phyloP scores from a whole-genome alignment of 768 basidiomycete species.

The Lactifluus pinguis region DNA sequence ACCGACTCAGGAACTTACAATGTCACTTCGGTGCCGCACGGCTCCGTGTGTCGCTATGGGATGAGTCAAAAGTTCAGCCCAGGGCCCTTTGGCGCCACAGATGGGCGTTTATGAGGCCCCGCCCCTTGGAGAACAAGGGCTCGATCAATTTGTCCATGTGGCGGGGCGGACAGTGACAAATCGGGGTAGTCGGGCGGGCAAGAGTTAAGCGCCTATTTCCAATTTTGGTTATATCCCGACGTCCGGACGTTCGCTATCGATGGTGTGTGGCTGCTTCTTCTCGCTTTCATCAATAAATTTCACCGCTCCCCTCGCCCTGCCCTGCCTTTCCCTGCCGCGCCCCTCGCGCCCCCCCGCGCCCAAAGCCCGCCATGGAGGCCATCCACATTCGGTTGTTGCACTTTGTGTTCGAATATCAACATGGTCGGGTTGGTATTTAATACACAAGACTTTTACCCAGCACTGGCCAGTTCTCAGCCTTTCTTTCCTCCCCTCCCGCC shows the following conservation, averaged over 20 bases:
- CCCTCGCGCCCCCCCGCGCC: background rate
- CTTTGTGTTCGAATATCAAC: background rate
- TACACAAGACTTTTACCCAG: background rate
- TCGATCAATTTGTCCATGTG: background rate
- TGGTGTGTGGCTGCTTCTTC: too few relatives aligned
- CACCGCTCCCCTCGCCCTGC: background rate
- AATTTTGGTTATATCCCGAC: conserved; percentile 1
- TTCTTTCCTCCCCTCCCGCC: background rate
- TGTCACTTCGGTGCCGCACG: too few relatives aligned
- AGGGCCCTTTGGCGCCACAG: too few relatives aligned
- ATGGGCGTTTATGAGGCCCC: too few relatives aligned
- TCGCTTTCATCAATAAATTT: background rate
- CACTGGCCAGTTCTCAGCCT: background rate
- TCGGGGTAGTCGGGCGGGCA: background rate
- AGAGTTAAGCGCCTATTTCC: background rate
- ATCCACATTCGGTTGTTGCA: background rate
- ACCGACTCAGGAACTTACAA: too few relatives aligned
- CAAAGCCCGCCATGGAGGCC: background rate
- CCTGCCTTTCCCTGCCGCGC: background rate
- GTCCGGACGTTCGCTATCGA: background rate
- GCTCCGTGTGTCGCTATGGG: too few relatives aligned
- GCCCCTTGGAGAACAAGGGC: too few relatives aligned
- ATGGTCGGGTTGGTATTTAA: background rate
- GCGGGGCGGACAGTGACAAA: background rate
- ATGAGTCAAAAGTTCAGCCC: too few relatives aligned